Percentiles rank a stretch among this genome's conserved stretches.
Evolutionary conservation across 139 green algal species (phyloP).

Genomic region (Chlorella sorokiniana): DNA sequence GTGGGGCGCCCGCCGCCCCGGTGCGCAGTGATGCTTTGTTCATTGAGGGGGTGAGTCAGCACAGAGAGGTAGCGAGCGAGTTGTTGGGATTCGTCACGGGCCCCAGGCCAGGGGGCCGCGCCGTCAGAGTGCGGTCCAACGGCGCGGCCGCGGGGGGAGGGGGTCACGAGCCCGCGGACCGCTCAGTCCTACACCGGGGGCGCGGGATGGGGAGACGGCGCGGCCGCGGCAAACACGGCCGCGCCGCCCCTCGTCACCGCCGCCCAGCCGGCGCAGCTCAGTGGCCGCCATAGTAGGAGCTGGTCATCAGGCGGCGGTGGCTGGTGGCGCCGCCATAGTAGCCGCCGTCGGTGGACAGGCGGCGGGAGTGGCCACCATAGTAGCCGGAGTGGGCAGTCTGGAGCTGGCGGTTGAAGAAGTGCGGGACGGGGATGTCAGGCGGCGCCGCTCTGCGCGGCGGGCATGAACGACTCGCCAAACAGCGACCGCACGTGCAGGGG

Average conservation of each 20-base stretch:
- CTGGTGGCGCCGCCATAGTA: conserved; percentile 5
- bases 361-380: background rate
- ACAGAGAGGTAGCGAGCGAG: background rate
- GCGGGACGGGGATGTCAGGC: conserved; percentile 6
- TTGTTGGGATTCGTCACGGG: background rate
- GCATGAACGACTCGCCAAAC: conserved; percentile 2
- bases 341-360: background rate
- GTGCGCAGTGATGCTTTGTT: no score
- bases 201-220: no score
- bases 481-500: background rate
- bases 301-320: background rate
- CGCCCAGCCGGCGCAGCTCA: background rate
- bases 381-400: background rate
- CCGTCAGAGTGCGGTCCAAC: no score
- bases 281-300: background rate
- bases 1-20: no score
- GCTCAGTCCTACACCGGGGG: no score
- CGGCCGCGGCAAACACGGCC: no score
- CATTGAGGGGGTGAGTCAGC: background rate
- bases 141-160: background rate
- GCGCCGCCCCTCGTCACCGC: no score
- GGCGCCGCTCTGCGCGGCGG: background rate
- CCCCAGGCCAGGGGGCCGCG: no score
- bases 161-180: background rate
- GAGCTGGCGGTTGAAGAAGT: conserved; percentile 14